Evolutionary conservation across 768 basidiomycete species (phyloP).

Genomic region (Phylloporus sp.): DNA sequence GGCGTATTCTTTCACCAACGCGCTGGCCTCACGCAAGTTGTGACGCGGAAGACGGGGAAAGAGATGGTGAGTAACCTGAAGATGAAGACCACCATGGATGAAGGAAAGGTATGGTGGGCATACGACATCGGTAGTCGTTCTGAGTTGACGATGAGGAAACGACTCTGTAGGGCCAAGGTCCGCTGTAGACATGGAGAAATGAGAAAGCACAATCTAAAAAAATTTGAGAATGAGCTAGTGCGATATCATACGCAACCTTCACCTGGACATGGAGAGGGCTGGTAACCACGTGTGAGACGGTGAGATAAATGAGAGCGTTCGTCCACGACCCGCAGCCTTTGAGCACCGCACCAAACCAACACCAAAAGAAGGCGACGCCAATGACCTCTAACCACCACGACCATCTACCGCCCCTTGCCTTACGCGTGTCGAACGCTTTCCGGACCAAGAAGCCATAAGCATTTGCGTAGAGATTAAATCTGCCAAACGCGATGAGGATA

Average conservation of each 20-base stretch:
- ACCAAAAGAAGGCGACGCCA: conserved; percentile 82
- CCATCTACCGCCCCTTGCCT: conserved; percentile 69
- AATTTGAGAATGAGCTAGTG: conserved; percentile 5
- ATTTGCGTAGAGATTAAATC: conserved; percentile 91
- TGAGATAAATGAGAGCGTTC: conserved; percentile 65
- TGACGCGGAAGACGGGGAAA: conserved; percentile 95
- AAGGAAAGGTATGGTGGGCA: conserved; percentile 82
- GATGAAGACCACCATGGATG: conserved; percentile 94
- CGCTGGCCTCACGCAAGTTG: conserved; percentile 79
- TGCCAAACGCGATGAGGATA: conserved; percentile 80
- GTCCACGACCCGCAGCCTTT: conserved; percentile 68
- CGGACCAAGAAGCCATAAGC: conserved; percentile 75
- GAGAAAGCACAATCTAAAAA: conserved; percentile 86
- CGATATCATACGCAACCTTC: neutral
- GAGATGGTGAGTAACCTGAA: conserved; percentile 96
- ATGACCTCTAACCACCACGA: conserved; percentile 73
- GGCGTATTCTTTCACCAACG: conserved; percentile 84
- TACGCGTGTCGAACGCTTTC: conserved; percentile 60
- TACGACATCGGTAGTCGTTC: conserved; percentile 96
- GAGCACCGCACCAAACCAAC: conserved; percentile 77
- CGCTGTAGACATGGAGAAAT: conserved; percentile 91
- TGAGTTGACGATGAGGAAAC: conserved; percentile 89
- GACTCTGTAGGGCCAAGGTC: conserved; percentile 90
- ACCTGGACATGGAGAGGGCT: conserved; percentile 96
- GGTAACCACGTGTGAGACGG: conserved; percentile 81